phyloP scores from a whole-genome alignment of 2,329 filamentous ascomycete species.

The Diplodia sapinea region DNA sequence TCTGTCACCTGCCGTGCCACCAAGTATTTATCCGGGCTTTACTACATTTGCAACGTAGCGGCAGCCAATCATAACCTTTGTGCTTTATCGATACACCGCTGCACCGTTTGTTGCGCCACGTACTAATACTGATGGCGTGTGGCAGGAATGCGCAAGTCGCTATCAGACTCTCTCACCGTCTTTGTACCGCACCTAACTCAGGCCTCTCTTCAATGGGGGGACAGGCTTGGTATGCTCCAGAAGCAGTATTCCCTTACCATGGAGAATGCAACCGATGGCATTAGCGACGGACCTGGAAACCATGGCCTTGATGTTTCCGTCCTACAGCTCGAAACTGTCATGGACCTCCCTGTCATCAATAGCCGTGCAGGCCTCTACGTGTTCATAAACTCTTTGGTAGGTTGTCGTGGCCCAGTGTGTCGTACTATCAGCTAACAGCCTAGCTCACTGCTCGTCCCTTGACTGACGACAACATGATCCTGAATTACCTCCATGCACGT shows the following conservation, averaged over 20 bases:
- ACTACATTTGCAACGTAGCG: no score
- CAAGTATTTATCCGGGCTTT: no score
- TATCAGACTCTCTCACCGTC: conserved; percentile 43
- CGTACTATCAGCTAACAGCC: conserved; percentile 42
- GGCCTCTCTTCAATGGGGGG: conserved; percentile 57
- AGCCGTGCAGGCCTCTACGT: conserved; percentile 84
- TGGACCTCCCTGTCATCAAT: conserved; percentile 73
- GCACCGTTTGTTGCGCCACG: neutral
- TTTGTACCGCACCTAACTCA: conserved; percentile 58
- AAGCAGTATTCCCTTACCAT: conserved; percentile 50
- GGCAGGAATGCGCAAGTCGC: conserved; percentile 42
- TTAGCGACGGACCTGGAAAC: conserved; percentile 51
- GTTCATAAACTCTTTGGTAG: conserved; percentile 80
- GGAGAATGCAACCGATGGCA: conserved; percentile 50
- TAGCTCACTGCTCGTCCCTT: conserved; percentile 82
- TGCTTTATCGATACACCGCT: no score
- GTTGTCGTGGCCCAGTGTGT: conserved; percentile 37
- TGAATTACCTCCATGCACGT: conserved; percentile 81
- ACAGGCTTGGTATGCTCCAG: conserved; percentile 47
- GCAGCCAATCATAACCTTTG: no score
- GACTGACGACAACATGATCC: conserved; percentile 78
- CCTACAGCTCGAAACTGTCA: conserved; percentile 61
- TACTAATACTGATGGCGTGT: neutral
- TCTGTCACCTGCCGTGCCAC: no score
- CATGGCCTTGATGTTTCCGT: conserved; percentile 50